Percentiles rank a stretch among this genome's conserved stretches.
phyloP scores from a whole-genome alignment of 495 filamentous ascomycete genomes.

The Aspergillus steynii region DNA sequence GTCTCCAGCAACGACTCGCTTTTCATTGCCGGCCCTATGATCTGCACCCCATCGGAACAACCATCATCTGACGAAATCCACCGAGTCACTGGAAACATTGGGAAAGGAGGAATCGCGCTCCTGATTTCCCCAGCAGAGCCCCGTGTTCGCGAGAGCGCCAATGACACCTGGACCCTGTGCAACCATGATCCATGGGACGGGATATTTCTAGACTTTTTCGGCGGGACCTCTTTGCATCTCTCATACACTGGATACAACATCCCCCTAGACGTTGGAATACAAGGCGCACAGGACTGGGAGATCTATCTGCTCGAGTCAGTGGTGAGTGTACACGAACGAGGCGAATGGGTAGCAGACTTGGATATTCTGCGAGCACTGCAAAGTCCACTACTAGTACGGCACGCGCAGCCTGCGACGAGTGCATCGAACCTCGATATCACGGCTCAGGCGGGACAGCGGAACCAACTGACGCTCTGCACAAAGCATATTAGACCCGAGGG shows the following conservation, averaged over 20 bases:
- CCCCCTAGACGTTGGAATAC: constrained; percentile 3
- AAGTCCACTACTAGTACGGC: no score
- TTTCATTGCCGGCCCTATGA: constrained; percentile 14
- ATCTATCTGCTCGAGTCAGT: constrained; percentile 9
- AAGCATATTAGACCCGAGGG: no score
- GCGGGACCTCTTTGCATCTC: constrained; percentile 12
- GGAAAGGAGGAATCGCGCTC: constrained; percentile 14
- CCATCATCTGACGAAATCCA: not conserved
- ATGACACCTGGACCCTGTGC: constrained; percentile 10
- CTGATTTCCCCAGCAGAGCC: constrained; percentile 7
- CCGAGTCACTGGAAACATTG: constrained; percentile 9
- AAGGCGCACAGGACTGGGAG: constrained; percentile 6
- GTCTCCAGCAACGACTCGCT: constrained; percentile 11
- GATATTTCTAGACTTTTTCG: constrained; percentile 1
- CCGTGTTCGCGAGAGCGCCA: constrained; percentile 1
- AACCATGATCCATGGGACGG: constrained; percentile 15
- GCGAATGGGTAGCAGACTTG: constrained; percentile 13
- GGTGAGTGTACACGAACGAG: constrained; percentile 10
- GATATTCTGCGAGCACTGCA: constrained; percentile 1
- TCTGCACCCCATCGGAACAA: not conserved
- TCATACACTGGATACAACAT: constrained; percentile 13
- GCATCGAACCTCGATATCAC: no score
- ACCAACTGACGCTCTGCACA: no score
- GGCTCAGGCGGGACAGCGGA: no score
- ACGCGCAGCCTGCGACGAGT: no score